Evolutionary conservation across 2,329 filamentous ascomycete species (phyloP).

Genomic region (Penicillium sp.): DNA sequence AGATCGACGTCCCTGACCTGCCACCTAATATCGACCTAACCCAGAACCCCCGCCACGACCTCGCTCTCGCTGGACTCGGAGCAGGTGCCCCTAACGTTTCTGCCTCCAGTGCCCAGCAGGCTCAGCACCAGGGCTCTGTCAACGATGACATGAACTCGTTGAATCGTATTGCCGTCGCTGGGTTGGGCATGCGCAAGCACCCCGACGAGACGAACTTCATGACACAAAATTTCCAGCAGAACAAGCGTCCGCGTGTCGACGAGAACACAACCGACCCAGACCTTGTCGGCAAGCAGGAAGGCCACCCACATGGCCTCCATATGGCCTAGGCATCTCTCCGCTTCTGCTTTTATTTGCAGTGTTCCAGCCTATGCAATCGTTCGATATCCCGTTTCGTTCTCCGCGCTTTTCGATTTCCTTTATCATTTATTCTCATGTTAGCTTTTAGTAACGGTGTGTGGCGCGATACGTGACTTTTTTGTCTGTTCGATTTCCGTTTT

Average conservation of each 20-base stretch:
- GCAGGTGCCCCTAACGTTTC: slow-evolving; percentile 22
- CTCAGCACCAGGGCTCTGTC: slow-evolving; percentile 29
- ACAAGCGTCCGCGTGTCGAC: slow-evolving; percentile 33
- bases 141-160: slow-evolving; percentile 44
- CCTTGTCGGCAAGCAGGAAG: slow-evolving; percentile 28
- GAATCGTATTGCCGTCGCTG: slow-evolving; percentile 46
- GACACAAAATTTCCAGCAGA: slow-evolving; percentile 32
- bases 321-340: slow-evolving; percentile 6
- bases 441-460: slow-evolving; percentile 18
- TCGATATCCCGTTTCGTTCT: neutral
- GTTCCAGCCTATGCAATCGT: neutral
- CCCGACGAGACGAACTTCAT: slow-evolving; percentile 40
- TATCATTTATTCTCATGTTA: neutral
- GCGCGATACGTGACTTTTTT: slow-evolving; percentile 16
- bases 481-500: neutral
- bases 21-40: slow-evolving; percentile 76
- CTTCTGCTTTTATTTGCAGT: neutral
- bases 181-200: slow-evolving; percentile 46
- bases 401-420: neutral
- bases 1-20: slow-evolving; percentile 80
- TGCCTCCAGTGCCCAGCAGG: slow-evolving; percentile 25
- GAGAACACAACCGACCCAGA: slow-evolving; percentile 30
- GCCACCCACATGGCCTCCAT: slow-evolving; percentile 27
- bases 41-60: slow-evolving; percentile 49
- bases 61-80: slow-evolving; percentile 29